Evolutionary conservation across 2,329 filamentous ascomycete genomes (phyloP).

Genomic region (Pyricularia sp.): DNA sequence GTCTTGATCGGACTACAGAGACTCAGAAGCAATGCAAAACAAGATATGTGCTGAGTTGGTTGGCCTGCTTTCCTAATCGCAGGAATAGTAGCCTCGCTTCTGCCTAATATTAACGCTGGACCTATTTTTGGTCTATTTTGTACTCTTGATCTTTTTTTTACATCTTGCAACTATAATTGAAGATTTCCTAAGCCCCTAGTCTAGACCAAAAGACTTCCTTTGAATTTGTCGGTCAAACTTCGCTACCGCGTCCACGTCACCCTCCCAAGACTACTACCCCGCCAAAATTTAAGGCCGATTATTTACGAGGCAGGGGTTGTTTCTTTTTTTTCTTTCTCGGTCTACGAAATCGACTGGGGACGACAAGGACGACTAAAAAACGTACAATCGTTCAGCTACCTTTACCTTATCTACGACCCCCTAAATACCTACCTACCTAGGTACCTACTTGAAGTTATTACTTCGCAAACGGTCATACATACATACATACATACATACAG

Average conservation of each 20-base stretch:
- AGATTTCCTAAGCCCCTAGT: background rate
- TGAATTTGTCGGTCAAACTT: background rate
- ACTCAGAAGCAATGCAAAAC: background rate
- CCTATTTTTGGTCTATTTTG: background rate
- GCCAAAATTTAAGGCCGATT: background rate
- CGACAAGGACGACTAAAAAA: background rate
- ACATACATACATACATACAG: background rate
- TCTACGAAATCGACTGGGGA: background rate
- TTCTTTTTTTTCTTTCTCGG: background rate
- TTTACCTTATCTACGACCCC: background rate
- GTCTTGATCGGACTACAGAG: background rate
- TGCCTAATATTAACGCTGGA: background rate
- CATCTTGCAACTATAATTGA: background rate
- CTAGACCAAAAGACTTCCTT: background rate
- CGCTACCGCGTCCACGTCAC: background rate
- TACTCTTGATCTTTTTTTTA: background rate
- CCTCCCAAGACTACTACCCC: background rate
- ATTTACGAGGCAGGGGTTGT: background rate
- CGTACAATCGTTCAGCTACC: background rate
- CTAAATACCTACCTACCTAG: too few species aligned
- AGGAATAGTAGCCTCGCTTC: background rate
- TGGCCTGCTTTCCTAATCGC: background rate
- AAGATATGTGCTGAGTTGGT: background rate
- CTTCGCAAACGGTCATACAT: background rate
- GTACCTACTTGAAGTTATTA: background rate